A percentile compares a stretch with the other conserved stretches of the same genome.
phyloP scores from a whole-genome alignment of 495 filamentous ascomycete genomes.

The Penicillium pancosmium region DNA sequence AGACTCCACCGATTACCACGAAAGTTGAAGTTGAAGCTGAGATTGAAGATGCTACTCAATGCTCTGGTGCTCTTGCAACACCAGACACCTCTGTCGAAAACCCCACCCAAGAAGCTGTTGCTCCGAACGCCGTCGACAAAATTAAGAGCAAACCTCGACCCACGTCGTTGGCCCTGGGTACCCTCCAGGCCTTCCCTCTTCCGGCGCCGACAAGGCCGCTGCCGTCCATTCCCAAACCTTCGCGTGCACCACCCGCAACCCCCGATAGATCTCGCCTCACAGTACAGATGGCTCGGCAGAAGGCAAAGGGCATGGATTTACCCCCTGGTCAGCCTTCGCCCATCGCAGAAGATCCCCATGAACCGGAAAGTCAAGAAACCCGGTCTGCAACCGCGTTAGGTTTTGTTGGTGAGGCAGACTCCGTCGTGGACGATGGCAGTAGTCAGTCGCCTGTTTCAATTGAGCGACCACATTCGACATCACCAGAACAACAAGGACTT shows the following conservation, averaged over 20 bases:
- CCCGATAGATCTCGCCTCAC: constrained; percentile 10
- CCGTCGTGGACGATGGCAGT: constrained; percentile 17
- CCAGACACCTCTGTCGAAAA: not conserved
- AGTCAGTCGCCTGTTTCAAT: constrained; percentile 9
- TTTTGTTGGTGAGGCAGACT: constrained; percentile 12
- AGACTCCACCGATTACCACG: not conserved
- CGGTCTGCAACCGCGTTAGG: constrained; percentile 20
- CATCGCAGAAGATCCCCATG: constrained; percentile 22
- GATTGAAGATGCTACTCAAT: constrained; percentile 6
- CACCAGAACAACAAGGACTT: constrained; percentile 15
- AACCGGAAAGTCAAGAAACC: constrained; percentile 5
- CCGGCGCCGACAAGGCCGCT: constrained; percentile 42
- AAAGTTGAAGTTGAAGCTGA: not conserved
- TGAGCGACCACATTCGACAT: constrained; percentile 21
- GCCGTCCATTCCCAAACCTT: constrained; percentile 35
- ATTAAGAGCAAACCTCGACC: constrained; percentile 24
- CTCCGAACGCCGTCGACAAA: constrained; percentile 8
- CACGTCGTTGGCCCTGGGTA: constrained; percentile 31
- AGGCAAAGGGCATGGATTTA: constrained; percentile 6
- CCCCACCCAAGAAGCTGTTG: not conserved
- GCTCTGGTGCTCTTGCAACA: constrained; percentile 13
- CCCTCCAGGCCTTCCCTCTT: constrained; percentile 43
- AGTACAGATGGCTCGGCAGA: constrained; percentile 8
- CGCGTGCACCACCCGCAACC: constrained; percentile 10
- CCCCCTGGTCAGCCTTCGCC: constrained; percentile 20